Conservation (phyloP, 306 rosid species). For the Vicia sativa region DNA sequence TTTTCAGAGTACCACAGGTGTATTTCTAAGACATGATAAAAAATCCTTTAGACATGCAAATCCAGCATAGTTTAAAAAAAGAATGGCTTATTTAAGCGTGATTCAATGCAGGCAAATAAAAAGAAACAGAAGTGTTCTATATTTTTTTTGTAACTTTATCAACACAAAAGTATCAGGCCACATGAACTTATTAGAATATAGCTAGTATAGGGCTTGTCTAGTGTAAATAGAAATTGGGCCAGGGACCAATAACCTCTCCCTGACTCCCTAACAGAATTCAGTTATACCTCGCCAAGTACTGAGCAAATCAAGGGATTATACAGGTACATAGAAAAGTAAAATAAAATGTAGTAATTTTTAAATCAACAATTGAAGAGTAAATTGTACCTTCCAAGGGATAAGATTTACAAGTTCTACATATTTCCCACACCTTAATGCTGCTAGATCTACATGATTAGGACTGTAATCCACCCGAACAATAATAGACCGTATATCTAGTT, state of each 20-base stretch:
- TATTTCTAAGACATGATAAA: neutral
- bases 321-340: slow-evolving; percentile 15
- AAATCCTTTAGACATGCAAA: slow-evolving; percentile 2
- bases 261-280: too few species aligned
- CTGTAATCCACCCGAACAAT: slow-evolving; percentile 90
- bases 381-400: slow-evolving; percentile 89
- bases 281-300: neutral
- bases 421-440: slow-evolving; percentile 84
- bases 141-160: slow-evolving; percentile 2
- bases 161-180: slow-evolving; percentile 17
- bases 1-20: slow-evolving; percentile 25
- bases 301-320: slow-evolving; percentile 22
- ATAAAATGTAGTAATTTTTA: neutral
- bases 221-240: too few species aligned
- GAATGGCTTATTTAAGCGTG: slow-evolving; percentile 7
- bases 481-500: slow-evolving; percentile 79
- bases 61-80: slow-evolving; percentile 21
- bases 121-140: neutral
- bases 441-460: slow-evolving; percentile 82
- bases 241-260: too few species aligned
- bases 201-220: too few species aligned
- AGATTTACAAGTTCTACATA: slow-evolving; percentile 94
- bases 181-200: neutral
- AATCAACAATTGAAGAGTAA: slow-evolving; percentile 25
- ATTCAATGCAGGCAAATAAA: neutral